phyloP scores from a whole-genome alignment of 257 asterid genomes.

The Fraxinus americana region DNA sequence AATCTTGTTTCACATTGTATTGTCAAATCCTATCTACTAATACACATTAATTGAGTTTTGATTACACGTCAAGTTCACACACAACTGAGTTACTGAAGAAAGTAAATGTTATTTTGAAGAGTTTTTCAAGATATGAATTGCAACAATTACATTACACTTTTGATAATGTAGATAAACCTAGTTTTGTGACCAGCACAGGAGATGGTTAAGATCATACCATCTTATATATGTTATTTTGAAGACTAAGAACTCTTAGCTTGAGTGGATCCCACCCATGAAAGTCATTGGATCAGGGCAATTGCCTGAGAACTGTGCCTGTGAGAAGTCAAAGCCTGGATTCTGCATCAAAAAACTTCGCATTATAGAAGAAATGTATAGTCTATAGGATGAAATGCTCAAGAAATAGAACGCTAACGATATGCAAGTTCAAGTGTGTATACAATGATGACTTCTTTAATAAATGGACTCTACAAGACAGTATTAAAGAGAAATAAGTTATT shows the following conservation, averaged over 20 bases:
- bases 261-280: slow-evolving; percentile 78
- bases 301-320: slow-evolving; percentile 86
- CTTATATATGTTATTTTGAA: background rate
- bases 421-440: background rate
- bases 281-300: slow-evolving; percentile 81
- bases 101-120: too few species aligned
- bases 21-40: background rate
- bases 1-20: too few species aligned
- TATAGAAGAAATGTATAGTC: slow-evolving; percentile 6
- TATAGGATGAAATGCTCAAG: background rate
- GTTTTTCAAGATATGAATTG: background rate
- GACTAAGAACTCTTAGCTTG: slow-evolving; percentile 34
- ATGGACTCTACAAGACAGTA: too few species aligned
- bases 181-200: background rate
- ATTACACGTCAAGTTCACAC: too few species aligned
- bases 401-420: background rate
- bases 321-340: slow-evolving; percentile 89
- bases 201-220: slow-evolving; percentile 9
- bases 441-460: too few species aligned
- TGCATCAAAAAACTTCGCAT: slow-evolving; percentile 30
- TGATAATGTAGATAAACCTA: background rate
- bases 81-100: too few species aligned
- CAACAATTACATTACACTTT: background rate
- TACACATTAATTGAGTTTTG: too few species aligned
- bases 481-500: background rate